Evolutionary conservation across 768 basidiomycete genomes (phyloP).

Genomic region (Russula lepida): DNA sequence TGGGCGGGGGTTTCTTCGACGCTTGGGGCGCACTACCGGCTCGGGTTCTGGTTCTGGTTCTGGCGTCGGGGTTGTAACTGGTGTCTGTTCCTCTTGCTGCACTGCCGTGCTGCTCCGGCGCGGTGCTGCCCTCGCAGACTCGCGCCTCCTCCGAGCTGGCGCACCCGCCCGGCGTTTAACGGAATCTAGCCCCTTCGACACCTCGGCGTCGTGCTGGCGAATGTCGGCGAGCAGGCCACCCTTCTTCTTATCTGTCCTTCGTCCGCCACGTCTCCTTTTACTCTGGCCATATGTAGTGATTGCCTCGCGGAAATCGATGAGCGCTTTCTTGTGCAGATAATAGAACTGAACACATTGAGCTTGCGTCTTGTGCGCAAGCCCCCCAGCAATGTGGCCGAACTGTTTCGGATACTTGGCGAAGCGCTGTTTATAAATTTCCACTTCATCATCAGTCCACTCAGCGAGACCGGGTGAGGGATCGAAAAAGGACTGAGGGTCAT

Average conservation of each 20-base stretch:
- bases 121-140: conserved; percentile 10
- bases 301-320: conserved; percentile 77
- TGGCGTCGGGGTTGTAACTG: conserved; percentile 55
- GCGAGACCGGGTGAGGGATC: conserved; percentile 62
- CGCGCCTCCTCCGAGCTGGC: conserved; percentile 4
- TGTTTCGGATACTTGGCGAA: conserved; percentile 87
- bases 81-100: conserved; percentile 41
- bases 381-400: conserved; percentile 84
- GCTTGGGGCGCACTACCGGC: conserved; percentile 25
- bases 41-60: conserved; percentile 54
- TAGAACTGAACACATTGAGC: conserved; percentile 89
- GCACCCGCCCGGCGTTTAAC: conserved; percentile 15
- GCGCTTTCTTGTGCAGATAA: conserved; percentile 87
- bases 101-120: conserved; percentile 23
- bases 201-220: conserved; percentile 56
- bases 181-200: conserved; percentile 22
- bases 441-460: conserved; percentile 85
- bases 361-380: conserved; percentile 74
- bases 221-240: conserved; percentile 79
- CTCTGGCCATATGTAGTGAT: conserved; percentile 59
- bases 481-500: conserved; percentile 72
- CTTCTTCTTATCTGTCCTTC: conserved; percentile 60
- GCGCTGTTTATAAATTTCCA: conserved; percentile 65
- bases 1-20: conserved; percentile 27
- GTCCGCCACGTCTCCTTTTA: conserved; percentile 50